A percentile compares a stretch with the other conserved stretches of the same genome.
Evolutionary conservation across 139 green algal species (phyloP).

Genomic region (Limnomonas spitsbergensis): DNA sequence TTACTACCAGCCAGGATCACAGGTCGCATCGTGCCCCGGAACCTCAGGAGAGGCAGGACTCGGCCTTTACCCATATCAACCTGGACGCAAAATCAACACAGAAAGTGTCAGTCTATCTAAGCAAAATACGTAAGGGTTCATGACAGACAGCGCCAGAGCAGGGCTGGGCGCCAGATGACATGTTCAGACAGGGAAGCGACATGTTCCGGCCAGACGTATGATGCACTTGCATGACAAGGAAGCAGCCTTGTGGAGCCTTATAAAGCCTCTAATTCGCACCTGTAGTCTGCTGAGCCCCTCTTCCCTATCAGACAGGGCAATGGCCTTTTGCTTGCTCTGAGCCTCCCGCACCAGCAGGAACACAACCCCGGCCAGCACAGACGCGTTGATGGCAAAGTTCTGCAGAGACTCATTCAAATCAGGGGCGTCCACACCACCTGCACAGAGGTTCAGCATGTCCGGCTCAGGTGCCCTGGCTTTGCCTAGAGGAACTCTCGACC

Average conservation of each 20-base stretch:
- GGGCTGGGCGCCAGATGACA: no score
- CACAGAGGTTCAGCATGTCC: no score
- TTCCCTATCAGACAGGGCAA: conserved; percentile 63
- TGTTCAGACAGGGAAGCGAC: no score
- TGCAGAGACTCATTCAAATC: conserved; percentile 69
- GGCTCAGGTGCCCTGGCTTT: no score
- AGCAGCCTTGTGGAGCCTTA: no score
- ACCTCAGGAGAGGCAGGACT: conserved; percentile 66
- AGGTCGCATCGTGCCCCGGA: conserved; percentile 71
- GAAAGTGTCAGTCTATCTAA: background rate
- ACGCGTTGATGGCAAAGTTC: conserved; percentile 82
- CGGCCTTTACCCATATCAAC: conserved; percentile 53
- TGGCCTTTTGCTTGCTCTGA: conserved; percentile 40
- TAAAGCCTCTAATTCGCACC: conserved; percentile 5
- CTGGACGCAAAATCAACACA: conserved; percentile 30
- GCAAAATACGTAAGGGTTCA: no score
- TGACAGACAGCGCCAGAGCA: no score
- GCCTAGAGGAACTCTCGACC: no score
- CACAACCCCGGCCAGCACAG: conserved; percentile 53
- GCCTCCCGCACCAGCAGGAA: conserved; percentile 79
- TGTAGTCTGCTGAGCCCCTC: conserved; percentile 61
- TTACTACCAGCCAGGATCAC: conserved; percentile 74
- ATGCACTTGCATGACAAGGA: no score
- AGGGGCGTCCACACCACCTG: conserved; percentile 65
- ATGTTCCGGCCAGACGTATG: no score